Evolutionary conservation across 2,329 filamentous ascomycete genomes (phyloP), one percentile per base, ranked within the genome.

Genomic region (Leptographium radiaticola): DNA sequence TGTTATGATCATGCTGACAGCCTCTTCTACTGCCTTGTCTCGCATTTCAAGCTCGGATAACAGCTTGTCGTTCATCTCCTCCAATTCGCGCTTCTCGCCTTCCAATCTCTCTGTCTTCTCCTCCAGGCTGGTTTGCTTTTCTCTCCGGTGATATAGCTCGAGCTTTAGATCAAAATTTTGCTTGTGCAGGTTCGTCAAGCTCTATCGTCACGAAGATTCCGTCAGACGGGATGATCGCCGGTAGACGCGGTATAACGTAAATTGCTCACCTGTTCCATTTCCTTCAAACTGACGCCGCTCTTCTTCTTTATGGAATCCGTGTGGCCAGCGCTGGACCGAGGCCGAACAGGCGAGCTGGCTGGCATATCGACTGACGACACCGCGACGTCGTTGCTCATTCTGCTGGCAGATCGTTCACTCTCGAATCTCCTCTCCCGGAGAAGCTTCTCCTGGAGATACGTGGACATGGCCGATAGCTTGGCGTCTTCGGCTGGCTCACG

Each of bases 81-180:
- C 72, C 51, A 79, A 62, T 60, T 82, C 75, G 56, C 83, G 83
- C 58, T 82, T 72, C 16, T 79, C 73, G 76, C 72, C 49, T 76
- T 65, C 62, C 79, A 76, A 5, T 66, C 67, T 75, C 52, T 81
- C 74, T 9, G 58, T 57, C 16, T 50, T 55, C 40, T 67, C 65
- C 57, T 81, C 76, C 18, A 86, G 68, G 6, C 65, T 65, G 10
- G 72, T 73, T 61, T 85, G 81, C 52, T 77, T 75, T 66, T 88
- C 79, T 33, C 84, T 75, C 8, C 83, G 75, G 62, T 88, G 83
- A 60, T 77, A 86, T 1, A 89, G 67, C 63, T 88, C 84, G 36
- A 88, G 71, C 65, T 89, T 88, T 44, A 89, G 72, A 59, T 87
- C 84, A 60, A 88, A 89, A 62, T 88, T 89, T 67, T 87, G 80